Conservation (phyloP, 805 yeast species). For the Wilhelminamyces savonicus region DNA sequence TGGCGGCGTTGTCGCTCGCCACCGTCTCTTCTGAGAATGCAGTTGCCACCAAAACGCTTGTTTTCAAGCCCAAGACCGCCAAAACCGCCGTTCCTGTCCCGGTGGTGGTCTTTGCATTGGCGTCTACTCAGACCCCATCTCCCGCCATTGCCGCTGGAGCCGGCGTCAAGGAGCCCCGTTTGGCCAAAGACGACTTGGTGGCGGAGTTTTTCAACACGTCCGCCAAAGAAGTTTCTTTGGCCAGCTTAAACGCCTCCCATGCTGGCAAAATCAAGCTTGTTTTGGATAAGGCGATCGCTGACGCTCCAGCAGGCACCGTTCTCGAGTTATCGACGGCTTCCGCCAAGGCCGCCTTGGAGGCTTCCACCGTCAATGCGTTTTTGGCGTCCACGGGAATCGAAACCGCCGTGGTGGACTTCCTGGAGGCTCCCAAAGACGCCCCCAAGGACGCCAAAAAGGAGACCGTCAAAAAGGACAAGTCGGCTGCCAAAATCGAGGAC, state of each 20-base stretch:
- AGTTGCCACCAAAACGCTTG: conserved; percentile 61
- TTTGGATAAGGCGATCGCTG: conserved; percentile 49
- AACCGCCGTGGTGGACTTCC: conserved; percentile 48
- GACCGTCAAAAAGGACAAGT: conserved; percentile 30
- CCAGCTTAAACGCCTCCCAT: conserved; percentile 35
- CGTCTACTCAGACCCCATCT: conserved; percentile 64
- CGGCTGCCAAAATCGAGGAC: conserved; percentile 60
- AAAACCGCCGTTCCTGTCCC: conserved; percentile 77
- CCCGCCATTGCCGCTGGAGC: conserved; percentile 59
- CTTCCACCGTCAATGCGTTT: conserved; percentile 39
- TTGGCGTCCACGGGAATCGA: conserved; percentile 47
- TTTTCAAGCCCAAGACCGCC: conserved; percentile 88
- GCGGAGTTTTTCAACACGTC: conserved; percentile 51
- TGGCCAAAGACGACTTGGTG: conserved; percentile 79
- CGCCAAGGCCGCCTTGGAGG: conserved; percentile 45
- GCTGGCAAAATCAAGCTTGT: conserved; percentile 57
- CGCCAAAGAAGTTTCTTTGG: conserved; percentile 59
- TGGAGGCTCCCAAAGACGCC: conserved; percentile 30
- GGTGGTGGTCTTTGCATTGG: conserved; percentile 70
- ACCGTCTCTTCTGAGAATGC: conserved; percentile 48
- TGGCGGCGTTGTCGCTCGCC: conserved; percentile 60
- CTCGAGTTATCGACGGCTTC: conserved; percentile 46
- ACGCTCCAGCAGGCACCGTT: conserved; percentile 20
- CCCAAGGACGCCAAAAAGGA: conserved; percentile 22
- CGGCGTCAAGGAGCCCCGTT: conserved; percentile 75